Evolutionary conservation across 805 yeast genomes (phyloP).

Genomic region (Tanozyma kutaoensis): DNA sequence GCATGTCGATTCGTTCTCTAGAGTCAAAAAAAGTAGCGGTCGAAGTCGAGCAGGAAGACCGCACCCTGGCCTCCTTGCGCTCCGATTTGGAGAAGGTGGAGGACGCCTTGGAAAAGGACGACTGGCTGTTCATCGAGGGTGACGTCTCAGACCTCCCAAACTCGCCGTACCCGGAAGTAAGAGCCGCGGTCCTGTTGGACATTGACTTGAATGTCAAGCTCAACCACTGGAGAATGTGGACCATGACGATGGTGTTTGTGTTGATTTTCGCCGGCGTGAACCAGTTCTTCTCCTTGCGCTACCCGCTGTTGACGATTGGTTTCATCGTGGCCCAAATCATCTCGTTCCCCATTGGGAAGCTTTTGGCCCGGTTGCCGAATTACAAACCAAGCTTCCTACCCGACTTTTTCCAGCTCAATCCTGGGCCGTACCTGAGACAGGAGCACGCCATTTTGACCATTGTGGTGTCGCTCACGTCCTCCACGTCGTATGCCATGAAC

Average conservation of each 20-base stretch:
- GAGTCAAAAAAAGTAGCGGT: no score
- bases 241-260: constrained; percentile 8
- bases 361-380: constrained; percentile 7
- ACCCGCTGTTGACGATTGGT: constrained; percentile 11
- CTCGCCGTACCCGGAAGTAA: constrained; percentile 12
- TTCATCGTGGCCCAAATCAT: constrained; percentile 13
- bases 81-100: no score
- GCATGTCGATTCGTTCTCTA: no score
- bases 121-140: constrained; percentile 1
- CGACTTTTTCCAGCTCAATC: constrained; percentile 8
- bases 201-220: constrained; percentile 7
- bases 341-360: constrained; percentile 11
- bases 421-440: constrained; percentile 8
- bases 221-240: constrained; percentile 10
- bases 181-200: constrained; percentile 9
- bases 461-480: constrained; percentile 9
- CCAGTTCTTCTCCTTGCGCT: constrained; percentile 12
- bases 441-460: constrained; percentile 5
- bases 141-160: background rate
- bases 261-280: constrained; percentile 15
- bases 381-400: constrained; percentile 3
- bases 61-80: no score
- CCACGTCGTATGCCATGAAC: constrained; percentile 8
- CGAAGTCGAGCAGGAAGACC: no score
- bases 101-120: background rate